Evolutionary conservation across 2,329 filamentous ascomycete species (phyloP), one percentile per base, ranked within the genome.

Genomic region (Phyllosticta paracitricarpa): DNA sequence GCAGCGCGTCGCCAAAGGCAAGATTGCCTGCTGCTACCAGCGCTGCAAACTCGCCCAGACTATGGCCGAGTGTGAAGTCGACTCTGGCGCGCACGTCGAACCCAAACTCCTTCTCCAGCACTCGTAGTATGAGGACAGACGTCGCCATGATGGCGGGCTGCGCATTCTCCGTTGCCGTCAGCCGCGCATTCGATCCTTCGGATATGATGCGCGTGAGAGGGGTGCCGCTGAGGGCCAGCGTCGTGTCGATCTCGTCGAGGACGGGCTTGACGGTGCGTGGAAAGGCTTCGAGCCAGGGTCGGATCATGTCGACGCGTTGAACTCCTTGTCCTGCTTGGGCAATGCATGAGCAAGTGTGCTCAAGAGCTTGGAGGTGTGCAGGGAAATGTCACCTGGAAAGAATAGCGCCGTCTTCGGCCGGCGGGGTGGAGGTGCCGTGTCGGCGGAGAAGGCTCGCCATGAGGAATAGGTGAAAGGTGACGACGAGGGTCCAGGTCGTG

Each of bases 61-160:
- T 96, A 75, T 97, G 93, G 9, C 93, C 93, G 25, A 97, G 81
- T 0, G 89, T 89, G 40, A 95, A 85, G 75, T 96, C 89, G 53
- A 91, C 86, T 63, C 87, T 81, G 61, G 89, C 83, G 8, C 79
- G 75, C 6, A 86, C 82, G 62, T 83, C 80, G 76, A 97, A 96
- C 51, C 82, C 85, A 71, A 93, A 97, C 66, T 96, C 89, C 64
- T 83, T 79, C 77, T 97, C 91, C 65, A 97, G 81, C 63, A 97
- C 86, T 61, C 89, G 87, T 60, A 97, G 81, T 70, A 97, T 95
- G 63, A 96, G 82, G 70, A 97, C 86, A 28, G 90, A 95, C 3
- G 91, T 94, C 14, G 91, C 90, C 91, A 97, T 96, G 74, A 97
- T 96, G 68, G 93, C 92, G 1, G 93, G 93, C 74, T 97, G 93